Percentiles rank a stretch among this genome's conserved stretches.
Conservation (phyloP, 192 early-diverging fungal genomes). For the Dissophora globulifera region DNA sequence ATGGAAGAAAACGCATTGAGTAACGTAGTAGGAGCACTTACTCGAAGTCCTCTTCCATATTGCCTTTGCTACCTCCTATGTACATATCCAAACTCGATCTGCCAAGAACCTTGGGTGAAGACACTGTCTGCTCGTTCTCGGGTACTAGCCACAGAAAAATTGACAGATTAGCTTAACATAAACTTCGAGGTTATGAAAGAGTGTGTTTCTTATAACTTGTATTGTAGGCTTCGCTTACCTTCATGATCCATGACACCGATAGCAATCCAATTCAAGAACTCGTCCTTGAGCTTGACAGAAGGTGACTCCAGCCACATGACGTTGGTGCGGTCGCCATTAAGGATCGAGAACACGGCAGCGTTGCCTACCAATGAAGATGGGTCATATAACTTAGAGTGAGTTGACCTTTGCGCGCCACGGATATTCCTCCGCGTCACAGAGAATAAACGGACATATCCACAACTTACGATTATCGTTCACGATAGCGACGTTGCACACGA, state of each 20-base stretch:
- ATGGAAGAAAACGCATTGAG: background rate
- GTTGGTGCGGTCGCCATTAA: slow-evolving; percentile 33
- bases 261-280: slow-evolving; percentile 35
- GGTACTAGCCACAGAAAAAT: background rate
- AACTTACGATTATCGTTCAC: slow-evolving; percentile 30
- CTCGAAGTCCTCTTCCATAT: slow-evolving; percentile 1
- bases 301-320: slow-evolving; percentile 48
- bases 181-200: background rate
- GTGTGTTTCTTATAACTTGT: background rate
- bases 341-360: slow-evolving; percentile 29
- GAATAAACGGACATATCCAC: no score
- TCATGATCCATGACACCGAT: slow-evolving; percentile 23
- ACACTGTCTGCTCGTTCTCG: background rate
- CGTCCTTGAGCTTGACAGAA: slow-evolving; percentile 35
- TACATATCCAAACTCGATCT: background rate
- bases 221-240: slow-evolving; percentile 17
- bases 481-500: slow-evolving; percentile 3
- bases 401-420: no score
- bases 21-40: slow-evolving; percentile 1
- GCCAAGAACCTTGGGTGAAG: background rate
- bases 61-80: background rate
- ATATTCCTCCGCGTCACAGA: no score
- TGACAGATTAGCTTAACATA: background rate
- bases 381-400: no score
- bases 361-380: slow-evolving; percentile 9